Evolutionary conservation across 352 stramenopile genomes (phyloP), one percentile per base, ranked within the genome.

Genomic region (Pythium sp.): DNA sequence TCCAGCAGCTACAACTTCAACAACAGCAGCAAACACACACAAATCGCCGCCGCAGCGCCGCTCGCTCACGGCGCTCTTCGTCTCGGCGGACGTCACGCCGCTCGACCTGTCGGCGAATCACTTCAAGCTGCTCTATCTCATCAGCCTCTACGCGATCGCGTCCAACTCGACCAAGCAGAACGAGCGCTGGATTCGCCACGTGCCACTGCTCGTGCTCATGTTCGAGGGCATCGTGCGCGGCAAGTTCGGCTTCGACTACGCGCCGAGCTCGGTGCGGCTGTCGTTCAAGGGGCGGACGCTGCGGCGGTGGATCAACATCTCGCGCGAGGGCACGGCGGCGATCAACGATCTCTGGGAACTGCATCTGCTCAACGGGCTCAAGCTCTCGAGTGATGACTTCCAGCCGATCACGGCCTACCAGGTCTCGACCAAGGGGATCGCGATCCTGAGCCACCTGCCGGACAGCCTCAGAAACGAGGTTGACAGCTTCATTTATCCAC

Each of bases 401-500:
- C 95, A 98, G 76, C 96, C 97, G 28, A 95, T 98, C 67, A 98
- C 97, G 20, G 95, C 94, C 26, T 99, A 98, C 81, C 97, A 99
- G 67, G 90, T 98, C 41, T 93, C 91, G 18, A 78, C 97, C 14
- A 90, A 97, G 46, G 92, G 97, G 11, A 75, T 92, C 30, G 78
- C 90, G 11, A 91, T 92, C 11, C 73, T 97, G 47, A 81, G 97
- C 49, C 81, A 97, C 38, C 79, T 99, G 36, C 82, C 85, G 9
- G 67, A 79, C 5, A 67, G 74, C 28, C 90, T 92, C 68, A 77
- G 94, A 32, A 80, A 84, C 38, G 79, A 94, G 24, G 80, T 91
- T 2, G 83, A 93, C 24, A 66, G 63, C n/a, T 89, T 90, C 68
- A 68, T 90, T 8, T 93, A 82, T 55, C 81, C 82, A 5, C 81